Evolutionary conservation across 495 filamentous ascomycete species (phyloP), one percentile per base, ranked within the genome.

Genomic region (Trichocladium antarcticum): DNA sequence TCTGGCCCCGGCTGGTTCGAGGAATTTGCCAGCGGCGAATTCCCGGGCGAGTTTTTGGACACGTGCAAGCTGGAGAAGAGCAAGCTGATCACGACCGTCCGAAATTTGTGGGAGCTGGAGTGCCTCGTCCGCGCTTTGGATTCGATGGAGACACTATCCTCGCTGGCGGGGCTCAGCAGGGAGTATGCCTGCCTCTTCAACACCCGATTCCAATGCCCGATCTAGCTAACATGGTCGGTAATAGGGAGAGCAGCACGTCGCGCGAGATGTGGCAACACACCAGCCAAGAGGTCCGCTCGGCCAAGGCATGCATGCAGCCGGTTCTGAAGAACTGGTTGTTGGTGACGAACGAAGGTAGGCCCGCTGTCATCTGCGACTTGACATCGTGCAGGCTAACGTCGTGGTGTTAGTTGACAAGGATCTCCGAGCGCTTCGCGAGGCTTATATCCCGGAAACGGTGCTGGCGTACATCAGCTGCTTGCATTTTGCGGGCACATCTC

Each of bases 361-460:
- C 15, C 8, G 1, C 8, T 15, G 1, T n/a, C 11, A 3, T 22
- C 4, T 7, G 31, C 15, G 16, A 7, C n/a, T 31, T 11, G 10
- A 6, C 6, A 24, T 14, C 29, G 9, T 5, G 41, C 20, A 21
- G 1, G 32, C 56, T 65, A 52, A 64, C 56, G 37, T 11, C n/a
- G 37, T 24, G 7, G n/a, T 28, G 4, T 14, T 28, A 69, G 65
- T 51, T 45, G 68, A 74, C 41, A 56, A 56, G 15, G 73, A 73
- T 28, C 72, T 74, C 49, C 45, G 50, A 5, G 59, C 74, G 16
- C 79, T 95, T 46, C 79, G 85, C 49, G 73, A 74, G 21, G 76
- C 76, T 5, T 93, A 89, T 64, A 69, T 96, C 27, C 89, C 89
- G 17, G 86, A 92, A 66, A 70, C 84, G 9, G 65, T 94, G 45